Evolutionary conservation across 345 rosid species (phyloP).

Genomic region (Euphorbia tirucalli): DNA sequence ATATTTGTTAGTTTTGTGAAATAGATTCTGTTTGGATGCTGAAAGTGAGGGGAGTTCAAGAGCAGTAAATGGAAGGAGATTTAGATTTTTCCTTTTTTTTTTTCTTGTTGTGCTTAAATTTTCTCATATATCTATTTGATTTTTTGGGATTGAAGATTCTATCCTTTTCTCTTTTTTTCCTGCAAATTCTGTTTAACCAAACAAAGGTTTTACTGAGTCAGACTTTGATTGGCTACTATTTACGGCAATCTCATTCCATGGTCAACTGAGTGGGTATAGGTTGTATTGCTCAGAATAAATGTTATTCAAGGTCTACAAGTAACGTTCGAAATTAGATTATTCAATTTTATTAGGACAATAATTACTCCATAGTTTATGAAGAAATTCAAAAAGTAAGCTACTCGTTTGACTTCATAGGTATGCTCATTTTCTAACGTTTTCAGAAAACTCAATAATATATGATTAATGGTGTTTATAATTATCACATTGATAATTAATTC

Average conservation of each 20-base stretch:
- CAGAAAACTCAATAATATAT: neutral
- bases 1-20: neutral
- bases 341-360: neutral
- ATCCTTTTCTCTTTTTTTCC: neutral
- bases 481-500: neutral
- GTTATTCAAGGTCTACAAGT: neutral
- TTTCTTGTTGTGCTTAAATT: neutral
- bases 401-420: neutral
- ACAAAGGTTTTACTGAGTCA: neutral
- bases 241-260: neutral
- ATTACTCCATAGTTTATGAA: neutral
- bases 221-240: neutral
- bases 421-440: neutral
- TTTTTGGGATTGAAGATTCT: conserved; percentile 12
- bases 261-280: neutral
- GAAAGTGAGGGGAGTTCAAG: neutral
- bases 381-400: neutral
- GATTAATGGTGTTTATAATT: neutral
- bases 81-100: neutral
- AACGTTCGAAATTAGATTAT: neutral
- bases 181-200: neutral
- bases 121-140: neutral
- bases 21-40: conserved; percentile 6
- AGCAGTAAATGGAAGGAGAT: neutral
- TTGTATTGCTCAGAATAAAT: neutral